Percentiles rank a stretch among this genome's conserved stretches.
These are phyloP conservation scores for Narthecium ossifragum DNA, from an alignment of 106 monocot species.

Conservation along the genomic window DNA sequence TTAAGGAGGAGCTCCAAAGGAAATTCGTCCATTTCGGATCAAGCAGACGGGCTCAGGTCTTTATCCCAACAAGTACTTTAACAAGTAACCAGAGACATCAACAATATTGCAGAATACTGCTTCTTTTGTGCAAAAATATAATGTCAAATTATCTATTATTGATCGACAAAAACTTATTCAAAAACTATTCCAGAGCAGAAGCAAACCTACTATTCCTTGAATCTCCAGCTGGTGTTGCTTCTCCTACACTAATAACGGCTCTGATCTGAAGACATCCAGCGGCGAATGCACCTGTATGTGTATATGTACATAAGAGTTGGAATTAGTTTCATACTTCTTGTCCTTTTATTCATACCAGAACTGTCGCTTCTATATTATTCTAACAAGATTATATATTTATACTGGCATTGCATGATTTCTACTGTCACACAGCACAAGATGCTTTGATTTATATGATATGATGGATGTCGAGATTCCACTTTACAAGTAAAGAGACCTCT, in stretches of 20 bases:
- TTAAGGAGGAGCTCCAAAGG: conserved; percentile 96
- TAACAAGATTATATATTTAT: no score
- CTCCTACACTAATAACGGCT: conserved; percentile 82
- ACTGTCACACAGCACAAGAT: conserved; percentile 66
- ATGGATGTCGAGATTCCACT: conserved; percentile 85
- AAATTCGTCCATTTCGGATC: conserved; percentile 92
- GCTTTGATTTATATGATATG: conserved; percentile 54
- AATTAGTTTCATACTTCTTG: no score
- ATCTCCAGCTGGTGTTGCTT: conserved; percentile 91
- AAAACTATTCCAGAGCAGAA: no score
- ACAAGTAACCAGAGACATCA: no score
- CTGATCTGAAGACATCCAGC: conserved; percentile 73
- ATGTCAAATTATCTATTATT: no score
- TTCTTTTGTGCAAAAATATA: neutral
- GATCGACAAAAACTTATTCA: no score
- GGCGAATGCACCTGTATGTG: conserved; percentile 67
- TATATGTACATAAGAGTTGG: no score
- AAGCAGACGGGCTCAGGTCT: conserved; percentile 57
- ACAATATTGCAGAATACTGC: neutral
- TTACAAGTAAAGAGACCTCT: conserved; percentile 78
- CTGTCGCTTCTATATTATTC: no score
- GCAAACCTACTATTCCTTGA: conserved; percentile 88
- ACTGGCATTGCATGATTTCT: no score
- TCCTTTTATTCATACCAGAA: no score
- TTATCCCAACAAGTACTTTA: conserved; percentile 82